A percentile compares a stretch with the other conserved stretches of the same genome.
These are phyloP conservation scores for Bipolaris victoriae DNA, from an alignment of 2,329 filamentous ascomycete genomes.

Conservation along the genomic window DNA sequence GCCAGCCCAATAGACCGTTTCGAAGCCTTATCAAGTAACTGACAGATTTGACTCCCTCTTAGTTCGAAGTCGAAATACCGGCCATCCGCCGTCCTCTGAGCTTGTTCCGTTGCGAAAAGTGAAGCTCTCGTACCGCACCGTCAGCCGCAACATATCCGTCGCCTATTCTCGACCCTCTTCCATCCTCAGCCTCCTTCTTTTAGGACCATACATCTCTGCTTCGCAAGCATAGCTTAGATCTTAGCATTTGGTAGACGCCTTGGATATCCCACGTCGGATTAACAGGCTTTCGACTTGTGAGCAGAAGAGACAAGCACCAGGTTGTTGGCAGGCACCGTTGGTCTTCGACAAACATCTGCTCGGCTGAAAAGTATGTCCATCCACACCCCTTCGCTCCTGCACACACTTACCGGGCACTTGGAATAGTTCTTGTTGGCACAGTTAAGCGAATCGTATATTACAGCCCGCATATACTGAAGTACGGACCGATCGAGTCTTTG, in stretches of 20 bases:
- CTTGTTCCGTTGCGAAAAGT: neutral
- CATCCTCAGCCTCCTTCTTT: no score
- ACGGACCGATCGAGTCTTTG: neutral
- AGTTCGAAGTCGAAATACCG: neutral
- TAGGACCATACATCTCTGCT: neutral
- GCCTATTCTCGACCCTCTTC: neutral
- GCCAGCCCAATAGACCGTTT: neutral
- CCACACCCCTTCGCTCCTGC: neutral
- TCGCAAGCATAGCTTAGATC: neutral
- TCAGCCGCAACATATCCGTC: neutral
- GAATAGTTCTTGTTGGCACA: neutral
- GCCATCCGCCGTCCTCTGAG: no score
- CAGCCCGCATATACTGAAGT: neutral
- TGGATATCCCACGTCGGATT: neutral
- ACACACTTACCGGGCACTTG: neutral
- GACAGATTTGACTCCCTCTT: neutral
- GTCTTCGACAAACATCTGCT: neutral
- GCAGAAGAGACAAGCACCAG: neutral
- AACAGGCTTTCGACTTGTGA: neutral
- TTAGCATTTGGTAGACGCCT: neutral
- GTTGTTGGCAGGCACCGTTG: neutral
- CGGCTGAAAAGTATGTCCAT: neutral
- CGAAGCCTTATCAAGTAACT: neutral
- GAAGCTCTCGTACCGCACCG: neutral
- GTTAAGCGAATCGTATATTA: neutral